A percentile compares a stretch with the other conserved stretches of the same genome.
Conservation (phyloP, 768 basidiomycete genomes). For the Suillus decipiens region DNA sequence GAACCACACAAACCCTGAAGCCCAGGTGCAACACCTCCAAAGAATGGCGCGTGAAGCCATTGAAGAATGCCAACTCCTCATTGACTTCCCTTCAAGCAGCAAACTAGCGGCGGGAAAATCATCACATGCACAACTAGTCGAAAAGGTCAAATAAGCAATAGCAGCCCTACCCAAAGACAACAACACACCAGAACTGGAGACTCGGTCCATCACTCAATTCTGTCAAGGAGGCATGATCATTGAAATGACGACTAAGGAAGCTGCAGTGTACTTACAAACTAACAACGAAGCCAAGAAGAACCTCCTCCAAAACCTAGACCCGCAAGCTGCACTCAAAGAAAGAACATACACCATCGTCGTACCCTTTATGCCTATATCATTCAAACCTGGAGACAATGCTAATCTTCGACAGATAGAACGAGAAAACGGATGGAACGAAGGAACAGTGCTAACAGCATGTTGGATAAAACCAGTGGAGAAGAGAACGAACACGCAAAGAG, state of each 20-base stretch:
- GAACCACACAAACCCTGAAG: background rate
- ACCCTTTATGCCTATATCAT: slow-evolving; percentile 24
- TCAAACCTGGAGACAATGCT: slow-evolving; percentile 10
- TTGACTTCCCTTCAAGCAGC: background rate
- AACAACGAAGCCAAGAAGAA: background rate
- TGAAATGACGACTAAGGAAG: slow-evolving; percentile 16
- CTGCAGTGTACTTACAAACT: slow-evolving; percentile 20
- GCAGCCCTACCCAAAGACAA: background rate
- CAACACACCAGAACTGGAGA: background rate
- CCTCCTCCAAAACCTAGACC: slow-evolving; percentile 9
- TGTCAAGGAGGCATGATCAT: slow-evolving; percentile 18
- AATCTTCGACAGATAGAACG: slow-evolving; percentile 16
- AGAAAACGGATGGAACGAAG: slow-evolving; percentile 12
- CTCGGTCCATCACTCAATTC: background rate
- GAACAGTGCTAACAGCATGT: slow-evolving; percentile 15
- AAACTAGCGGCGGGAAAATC: background rate
- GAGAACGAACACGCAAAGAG: slow-evolving; percentile 18
- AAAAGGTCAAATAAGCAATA: background rate
- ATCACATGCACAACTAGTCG: background rate
- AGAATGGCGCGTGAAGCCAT: background rate
- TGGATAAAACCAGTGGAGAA: slow-evolving; percentile 30
- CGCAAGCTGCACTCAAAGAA: slow-evolving; percentile 9
- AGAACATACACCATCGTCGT: slow-evolving; percentile 16
- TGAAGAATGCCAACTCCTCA: background rate
- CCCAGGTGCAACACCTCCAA: background rate